Evolutionary conservation across 2,329 filamentous ascomycete species (phyloP).

Genomic region (Neonectria sp.): DNA sequence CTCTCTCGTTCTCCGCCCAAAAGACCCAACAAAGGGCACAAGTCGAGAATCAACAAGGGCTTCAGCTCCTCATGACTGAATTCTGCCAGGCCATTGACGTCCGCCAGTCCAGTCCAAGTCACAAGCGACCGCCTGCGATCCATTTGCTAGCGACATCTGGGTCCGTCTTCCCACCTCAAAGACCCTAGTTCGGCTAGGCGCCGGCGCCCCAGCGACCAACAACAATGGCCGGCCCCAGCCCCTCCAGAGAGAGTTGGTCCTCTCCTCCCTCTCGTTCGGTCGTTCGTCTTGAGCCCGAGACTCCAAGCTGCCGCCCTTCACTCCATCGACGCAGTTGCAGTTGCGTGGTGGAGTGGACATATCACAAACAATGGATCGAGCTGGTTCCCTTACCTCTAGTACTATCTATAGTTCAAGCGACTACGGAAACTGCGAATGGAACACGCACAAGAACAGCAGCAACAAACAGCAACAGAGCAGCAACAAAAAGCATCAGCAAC

Average conservation of each 20-base stretch:
- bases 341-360: conserved; percentile 6
- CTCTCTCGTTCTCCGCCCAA: neutral
- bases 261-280: conserved; percentile 28
- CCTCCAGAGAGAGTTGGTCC: conserved; percentile 35
- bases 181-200: conserved; percentile 47
- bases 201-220: conserved; percentile 44
- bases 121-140: conserved; percentile 41
- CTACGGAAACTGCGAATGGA: conserved; percentile 25
- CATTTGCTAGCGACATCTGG: conserved; percentile 46
- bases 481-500: neutral
- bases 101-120: conserved; percentile 25
- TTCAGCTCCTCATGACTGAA: conserved; percentile 8
- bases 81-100: conserved; percentile 12
- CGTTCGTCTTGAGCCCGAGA: conserved; percentile 24
- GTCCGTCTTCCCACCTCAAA: conserved; percentile 33
- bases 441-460: conserved; percentile 22
- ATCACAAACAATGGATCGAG: conserved; percentile 17
- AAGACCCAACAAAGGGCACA: conserved; percentile 2
- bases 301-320: neutral
- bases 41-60: conserved; percentile 9
- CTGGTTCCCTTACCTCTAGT: conserved; percentile 13
- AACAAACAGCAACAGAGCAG: conserved; percentile 2
- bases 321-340: conserved; percentile 14
- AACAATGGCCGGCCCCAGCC: conserved; percentile 40
- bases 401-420: conserved; percentile 13